Conservation (phyloP, 2,329 filamentous ascomycete genomes). For the Stagonosporopsis tanaceti region DNA sequence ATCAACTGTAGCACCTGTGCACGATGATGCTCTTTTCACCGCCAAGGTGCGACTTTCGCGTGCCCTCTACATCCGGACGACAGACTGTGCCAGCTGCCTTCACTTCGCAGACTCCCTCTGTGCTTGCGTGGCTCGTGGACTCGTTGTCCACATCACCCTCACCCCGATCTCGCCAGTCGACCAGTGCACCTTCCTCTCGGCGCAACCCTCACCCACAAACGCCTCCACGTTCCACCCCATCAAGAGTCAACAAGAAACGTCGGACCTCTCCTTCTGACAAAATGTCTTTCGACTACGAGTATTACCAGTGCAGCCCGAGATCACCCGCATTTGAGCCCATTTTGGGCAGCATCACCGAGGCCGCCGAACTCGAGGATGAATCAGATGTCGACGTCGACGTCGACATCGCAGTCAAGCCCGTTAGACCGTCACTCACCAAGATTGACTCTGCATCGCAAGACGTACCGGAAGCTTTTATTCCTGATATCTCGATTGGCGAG, state of each 20-base stretch:
- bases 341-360: constrained; percentile 37
- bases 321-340: constrained; percentile 34
- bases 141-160: constrained; percentile 28
- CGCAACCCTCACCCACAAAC: constrained; percentile 15
- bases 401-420: constrained; percentile 13
- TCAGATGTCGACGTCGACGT: constrained; percentile 11
- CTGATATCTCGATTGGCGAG: constrained; percentile 28
- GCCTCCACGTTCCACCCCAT: constrained; percentile 9
- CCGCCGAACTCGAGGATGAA: constrained; percentile 32
- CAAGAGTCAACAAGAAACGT: constrained; percentile 7
- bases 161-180: constrained; percentile 21
- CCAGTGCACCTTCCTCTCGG: constrained; percentile 17
- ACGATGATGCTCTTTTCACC: constrained; percentile 38
- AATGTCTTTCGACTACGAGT: constrained; percentile 29
- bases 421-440: constrained; percentile 27
- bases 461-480: constrained; percentile 28
- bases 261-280: constrained; percentile 7
- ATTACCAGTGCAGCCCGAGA: constrained; percentile 25
- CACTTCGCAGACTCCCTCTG: constrained; percentile 23
- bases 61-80: constrained; percentile 18
- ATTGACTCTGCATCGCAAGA: constrained; percentile 20
- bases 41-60: constrained; percentile 29
- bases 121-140: constrained; percentile 28
- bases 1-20: constrained; percentile 24
- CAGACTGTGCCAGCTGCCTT: constrained; percentile 18